Conservation (phyloP, 148 eudicot genomes). For the Talinum fruticosum region DNA sequence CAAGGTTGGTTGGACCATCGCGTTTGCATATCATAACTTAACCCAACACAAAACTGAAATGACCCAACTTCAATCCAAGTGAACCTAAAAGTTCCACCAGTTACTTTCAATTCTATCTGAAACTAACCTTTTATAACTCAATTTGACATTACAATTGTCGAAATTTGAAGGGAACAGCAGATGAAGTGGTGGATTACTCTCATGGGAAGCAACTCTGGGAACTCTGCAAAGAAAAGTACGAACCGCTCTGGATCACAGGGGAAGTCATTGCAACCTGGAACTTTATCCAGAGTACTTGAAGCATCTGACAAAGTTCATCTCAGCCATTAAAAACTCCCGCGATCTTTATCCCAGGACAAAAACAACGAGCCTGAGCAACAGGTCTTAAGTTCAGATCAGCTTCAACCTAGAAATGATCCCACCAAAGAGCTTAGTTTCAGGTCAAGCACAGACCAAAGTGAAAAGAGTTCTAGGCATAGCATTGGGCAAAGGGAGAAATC, state of each 20-base stretch:
- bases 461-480: conserved; percentile 18
- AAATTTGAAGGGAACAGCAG: conserved; percentile 43
- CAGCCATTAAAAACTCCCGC: conserved; percentile 30
- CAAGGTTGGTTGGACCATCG: too few species aligned
- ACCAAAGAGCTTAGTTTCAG: conserved; percentile 19
- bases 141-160: not conserved
- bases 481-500: conserved; percentile 11
- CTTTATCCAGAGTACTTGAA: conserved; percentile 38
- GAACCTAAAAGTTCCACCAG: not conserved
- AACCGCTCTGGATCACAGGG: conserved; percentile 53
- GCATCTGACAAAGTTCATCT: conserved; percentile 43
- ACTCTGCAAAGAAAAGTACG: conserved; percentile 48
- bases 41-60: not conserved
- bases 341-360: not conserved
- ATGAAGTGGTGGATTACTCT: conserved; percentile 41
- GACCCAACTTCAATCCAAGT: not conserved
- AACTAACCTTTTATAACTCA: not conserved
- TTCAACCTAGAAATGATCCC: conserved; percentile 15
- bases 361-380: not conserved
- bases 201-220: conserved; percentile 49
- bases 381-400: not conserved
- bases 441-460: conserved; percentile 23
- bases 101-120: not conserved
- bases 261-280: conserved; percentile 47
- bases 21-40: not conserved